Evolutionary conservation across 2,329 filamentous ascomycete genomes (phyloP).

Genomic region (Zymoseptoria pseudotritici): DNA sequence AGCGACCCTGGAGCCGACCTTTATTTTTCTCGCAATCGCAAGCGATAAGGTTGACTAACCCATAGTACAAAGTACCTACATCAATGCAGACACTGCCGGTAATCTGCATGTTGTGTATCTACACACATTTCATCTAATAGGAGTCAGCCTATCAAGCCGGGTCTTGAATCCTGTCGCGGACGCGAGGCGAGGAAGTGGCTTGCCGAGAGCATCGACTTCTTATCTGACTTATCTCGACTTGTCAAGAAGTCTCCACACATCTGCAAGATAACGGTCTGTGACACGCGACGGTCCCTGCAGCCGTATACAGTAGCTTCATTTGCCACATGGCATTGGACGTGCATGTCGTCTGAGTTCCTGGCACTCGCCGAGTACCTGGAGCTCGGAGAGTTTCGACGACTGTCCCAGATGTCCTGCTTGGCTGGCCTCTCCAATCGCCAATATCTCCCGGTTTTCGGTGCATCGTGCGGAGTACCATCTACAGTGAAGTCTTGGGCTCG

Average conservation of each 20-base stretch:
- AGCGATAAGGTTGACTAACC: not conserved
- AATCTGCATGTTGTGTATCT: conserved; percentile 2
- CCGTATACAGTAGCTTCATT: not conserved
- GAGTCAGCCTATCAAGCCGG: conserved; percentile 6
- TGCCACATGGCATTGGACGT: not conserved
- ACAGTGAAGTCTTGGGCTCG: too few relatives aligned
- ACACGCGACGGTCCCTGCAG: not conserved
- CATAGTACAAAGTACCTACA: not conserved
- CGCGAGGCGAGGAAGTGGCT: not conserved
- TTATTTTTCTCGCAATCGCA: not conserved
- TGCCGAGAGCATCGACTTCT: not conserved
- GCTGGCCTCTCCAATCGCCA: too few relatives aligned
- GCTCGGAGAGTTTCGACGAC: too few relatives aligned
- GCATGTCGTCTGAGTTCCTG: too few relatives aligned
- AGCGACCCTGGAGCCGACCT: not conserved
- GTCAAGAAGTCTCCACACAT: conserved; percentile 4
- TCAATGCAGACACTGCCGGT: not conserved
- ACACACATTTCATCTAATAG: not conserved
- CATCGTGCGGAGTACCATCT: too few relatives aligned
- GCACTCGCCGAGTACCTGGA: too few relatives aligned
- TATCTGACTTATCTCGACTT: conserved; percentile 6
- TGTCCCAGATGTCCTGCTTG: too few relatives aligned
- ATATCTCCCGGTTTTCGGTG: too few relatives aligned
- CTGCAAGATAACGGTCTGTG: conserved; percentile 2
- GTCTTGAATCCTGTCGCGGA: conserved; percentile 5